Evolutionary conservation across 805 yeast species (phyloP), one percentile per base, ranked within the genome.

Genomic region (Suhomyces pyralidae): DNA sequence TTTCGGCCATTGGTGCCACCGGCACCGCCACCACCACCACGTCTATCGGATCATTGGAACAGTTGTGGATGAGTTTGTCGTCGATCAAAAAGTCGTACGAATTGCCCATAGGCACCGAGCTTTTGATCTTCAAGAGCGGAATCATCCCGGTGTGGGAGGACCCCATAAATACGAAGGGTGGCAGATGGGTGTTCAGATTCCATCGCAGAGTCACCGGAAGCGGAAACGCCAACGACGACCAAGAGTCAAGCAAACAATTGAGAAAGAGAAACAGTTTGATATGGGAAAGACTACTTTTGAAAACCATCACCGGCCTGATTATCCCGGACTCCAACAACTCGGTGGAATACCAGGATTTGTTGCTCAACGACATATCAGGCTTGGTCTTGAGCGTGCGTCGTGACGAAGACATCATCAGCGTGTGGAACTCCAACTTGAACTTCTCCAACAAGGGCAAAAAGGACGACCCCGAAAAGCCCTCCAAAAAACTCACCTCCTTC

Each of bases 61-160:
- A 82, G 60, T 66, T 81, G 67, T 81, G 84, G 84, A 59, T 69
- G 57, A 62, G 77, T 34, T 58, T 80, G 36, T 54, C 74, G 8
- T 64, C 66, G 25, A 59, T 82, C 52, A 76, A 74, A 56, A 66
- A 64, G 40, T 64, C 79, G 1, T 63, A 63, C 48, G 74, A 73
- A 40, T 65, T 79, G 52, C 66, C 71, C 17, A 64, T 66, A 46
- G 83, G 82, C 19, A 73, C 82, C 24, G 86, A 83, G 61, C 71
- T 79, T 51, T 79, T 82, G 54, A 65, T 84, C 8, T 84, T 84
- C 68, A 82, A 82, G 57, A 69, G 77, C 30, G 86, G 85, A 2
- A 75, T 83, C 36, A 79, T 80, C 57, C 89, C 89, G 9, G 79
- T 82, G 47, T 84, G 89, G 88, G 88, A 84, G 61, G 88, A 84